A percentile compares a stretch with the other conserved stretches of the same genome.
These are phyloP conservation scores for Parietaria judaica DNA, from an alignment of 306 rosid genomes.

Conservation along the genomic window DNA sequence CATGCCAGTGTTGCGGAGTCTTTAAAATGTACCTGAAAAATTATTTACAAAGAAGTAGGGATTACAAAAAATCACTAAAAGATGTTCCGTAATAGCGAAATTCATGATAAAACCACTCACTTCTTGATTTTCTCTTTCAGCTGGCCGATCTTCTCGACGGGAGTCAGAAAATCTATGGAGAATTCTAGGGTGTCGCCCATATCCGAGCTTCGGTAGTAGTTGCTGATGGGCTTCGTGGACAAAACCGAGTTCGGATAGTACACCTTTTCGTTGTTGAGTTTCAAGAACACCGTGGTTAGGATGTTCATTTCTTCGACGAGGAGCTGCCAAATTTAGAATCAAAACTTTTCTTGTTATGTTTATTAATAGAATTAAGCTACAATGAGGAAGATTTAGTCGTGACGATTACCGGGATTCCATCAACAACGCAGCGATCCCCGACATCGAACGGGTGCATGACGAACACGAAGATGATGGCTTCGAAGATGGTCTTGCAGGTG, in stretches of 20 bases:
- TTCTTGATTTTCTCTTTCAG: slow-evolving; percentile 45
- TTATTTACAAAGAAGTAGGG: slow-evolving; percentile 3
- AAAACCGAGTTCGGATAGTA: slow-evolving; percentile 79
- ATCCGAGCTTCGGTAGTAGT: slow-evolving; percentile 80
- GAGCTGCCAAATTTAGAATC: slow-evolving; percentile 37
- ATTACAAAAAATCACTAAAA: not conserved
- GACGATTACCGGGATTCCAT: slow-evolving; percentile 66
- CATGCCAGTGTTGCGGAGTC: slow-evolving; percentile 62
- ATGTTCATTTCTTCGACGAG: slow-evolving; percentile 95
- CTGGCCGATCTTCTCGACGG: slow-evolving; percentile 58
- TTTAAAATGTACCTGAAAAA: slow-evolving; percentile 58
- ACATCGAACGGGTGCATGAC: slow-evolving; percentile 98
- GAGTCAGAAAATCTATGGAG: slow-evolving; percentile 56
- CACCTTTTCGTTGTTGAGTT: slow-evolving; percentile 74
- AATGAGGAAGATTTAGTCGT: not conserved
- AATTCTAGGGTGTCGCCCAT: slow-evolving; percentile 65
- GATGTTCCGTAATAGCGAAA: not conserved
- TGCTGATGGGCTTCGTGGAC: slow-evolving; percentile 76
- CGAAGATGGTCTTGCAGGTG: slow-evolving; percentile 86
- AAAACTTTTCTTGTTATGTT: slow-evolving; percentile 10
- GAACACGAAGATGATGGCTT: slow-evolving; percentile 81
- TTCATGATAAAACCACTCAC: slow-evolving; percentile 28
- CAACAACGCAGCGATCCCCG: slow-evolving; percentile 81
- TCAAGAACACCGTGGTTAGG: slow-evolving; percentile 77
- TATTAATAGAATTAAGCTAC: not conserved